Evolutionary conservation across 495 filamentous ascomycete species (phyloP), one percentile per base, ranked within the genome.

Genomic region (Penicillium manginii): DNA sequence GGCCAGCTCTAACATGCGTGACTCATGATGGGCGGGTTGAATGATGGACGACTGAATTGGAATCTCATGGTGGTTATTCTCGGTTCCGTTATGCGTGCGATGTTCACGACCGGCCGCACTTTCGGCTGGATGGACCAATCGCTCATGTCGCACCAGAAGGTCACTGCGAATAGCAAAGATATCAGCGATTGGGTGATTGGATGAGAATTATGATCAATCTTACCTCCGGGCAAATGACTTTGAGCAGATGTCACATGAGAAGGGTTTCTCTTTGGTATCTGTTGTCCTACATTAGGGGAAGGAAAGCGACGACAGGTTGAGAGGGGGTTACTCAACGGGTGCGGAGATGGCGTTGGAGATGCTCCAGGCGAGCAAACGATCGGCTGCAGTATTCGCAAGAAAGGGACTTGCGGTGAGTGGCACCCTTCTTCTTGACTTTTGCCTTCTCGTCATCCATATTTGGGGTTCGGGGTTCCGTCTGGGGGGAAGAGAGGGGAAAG

Each of bases 131-230:
- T 90, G 87, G 62, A 88, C 86, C 73, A 89, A 81, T 74, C 86
- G 87, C 73, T 88, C 84, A 79, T 90, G 87, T 65, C 87, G 84
- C 66, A 88, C 84, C 67, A 90, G 80, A 45, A 88, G 81, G 70
- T 89, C 86, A 68, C 87, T 88, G 62, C 60, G 48, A 65, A 46
- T 58, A 61, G 18, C 57, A 52, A 50, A 33, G 23, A 43, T 59
- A 63, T 74, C 55, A 78, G 70, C 68, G 57, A 61, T 60, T 61
- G 63, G 48, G 42, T 47, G 47, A 50, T 37, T 42, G 52, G 51
- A 53, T 26, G 21, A 39, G 21, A 37, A 50, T 52, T 49, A 32
- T 14, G 47, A 43, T 40, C 4, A 18, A 33, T 49, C 63, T 64
- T 75, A 80, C 78, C 78, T 81, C 54, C 79, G 71, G 22, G 80